Evolutionary conservation across 257 asterid species (phyloP), one percentile per base, ranked within the genome.

Genomic region (Jacaranda mimosifolia): DNA sequence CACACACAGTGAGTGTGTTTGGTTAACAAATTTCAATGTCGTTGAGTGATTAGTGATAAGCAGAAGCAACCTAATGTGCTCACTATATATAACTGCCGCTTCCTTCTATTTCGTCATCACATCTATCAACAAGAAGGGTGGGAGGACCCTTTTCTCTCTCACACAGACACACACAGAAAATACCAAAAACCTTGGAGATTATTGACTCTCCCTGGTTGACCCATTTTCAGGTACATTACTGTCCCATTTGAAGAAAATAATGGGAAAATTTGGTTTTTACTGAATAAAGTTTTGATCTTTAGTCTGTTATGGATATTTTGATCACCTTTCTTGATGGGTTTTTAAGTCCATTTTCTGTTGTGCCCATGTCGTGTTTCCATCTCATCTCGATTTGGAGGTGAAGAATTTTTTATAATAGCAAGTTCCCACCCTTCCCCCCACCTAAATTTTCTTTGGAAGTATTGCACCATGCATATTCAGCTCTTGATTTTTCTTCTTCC

Each of bases 81-180:
- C 90, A 84, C 83, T 86, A 86, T 86, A 86, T 86, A 79, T 86
- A 86, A 77, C 85, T 74, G 79, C 87, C 80, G 11, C 45, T 19
- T n/a, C 32, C 49, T 53, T 62, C 62, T 52, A 73, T 53, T 75
- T 53, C 42, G 32, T 64, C 72, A 76, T 63, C 73, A 21, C 49
- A 9, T 38, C 49, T 62, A 80, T 12, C 83, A 42, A 42, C 46
- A 82, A 26, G 1, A 26, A 75, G 77, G 26, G 8, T 46, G 53
- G 26, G 48, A 39, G 38, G 6, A 15, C 49, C 60, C 36, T 35
- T 42, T 43, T 77, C 75, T 70, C 83, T 66, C 73, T 53, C 83
- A 56, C 82, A 17, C 69, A 71, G 52, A 32, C 73, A 59, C 72
- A 4, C 79, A 66, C 62, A n/a, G 19, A 53, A 32, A 68, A 40